Evolutionary conservation across 2,329 filamentous ascomycete genomes (phyloP), one percentile per base, ranked within the genome.

Genomic region (Thermothelomyces thermophilus): DNA sequence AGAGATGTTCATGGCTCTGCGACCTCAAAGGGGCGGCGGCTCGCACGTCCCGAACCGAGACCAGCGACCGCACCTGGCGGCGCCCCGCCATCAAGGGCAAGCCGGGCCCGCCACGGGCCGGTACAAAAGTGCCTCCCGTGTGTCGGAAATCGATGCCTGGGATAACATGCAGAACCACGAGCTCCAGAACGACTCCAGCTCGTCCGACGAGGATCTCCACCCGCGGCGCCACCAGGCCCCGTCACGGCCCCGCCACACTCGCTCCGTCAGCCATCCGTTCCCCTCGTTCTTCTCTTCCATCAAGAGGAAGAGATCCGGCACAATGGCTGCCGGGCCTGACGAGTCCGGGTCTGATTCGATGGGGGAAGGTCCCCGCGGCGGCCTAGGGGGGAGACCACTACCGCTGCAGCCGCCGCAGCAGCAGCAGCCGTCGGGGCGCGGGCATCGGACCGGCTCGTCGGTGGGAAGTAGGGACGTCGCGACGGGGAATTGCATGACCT

Each of bases 401-500:
- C 28, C 26, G 13, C 40, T 17, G 22, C 35, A 24, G 6, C 40
- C 40, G 16, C 28, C 26, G 13, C 40, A 11, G 22, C 10, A 3
- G 22, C 14, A 57, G 40, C 58, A 59, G 41, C 62, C 55, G 43
- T 60, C 54, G 50, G 67, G 48, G 50, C 66, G 53, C 60, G 67
- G 59, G 56, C 40, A 60, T 65, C 73, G 60, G 40, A 60, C 56
- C 36, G 59, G 48, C 37, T 57, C 51, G 5, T 56, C 64, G 31
- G 53, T 51, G 10, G 66, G 64, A 28, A 71, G 65, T 56, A 80
- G 75, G 58, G 80, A 87, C 58, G 79, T 84, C 61, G 73, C 75
- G 24, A 83, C 80, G 28, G 86, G 87, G 19, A 83, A 80, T 59
- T 95, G 90, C 65, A 90, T 91, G 79, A 90, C 89, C 30, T 95